Percentiles rank a stretch among this genome's conserved stretches.
Conservation (phyloP, 331 rosid genomes). For the Stylosanthes scabra region DNA sequence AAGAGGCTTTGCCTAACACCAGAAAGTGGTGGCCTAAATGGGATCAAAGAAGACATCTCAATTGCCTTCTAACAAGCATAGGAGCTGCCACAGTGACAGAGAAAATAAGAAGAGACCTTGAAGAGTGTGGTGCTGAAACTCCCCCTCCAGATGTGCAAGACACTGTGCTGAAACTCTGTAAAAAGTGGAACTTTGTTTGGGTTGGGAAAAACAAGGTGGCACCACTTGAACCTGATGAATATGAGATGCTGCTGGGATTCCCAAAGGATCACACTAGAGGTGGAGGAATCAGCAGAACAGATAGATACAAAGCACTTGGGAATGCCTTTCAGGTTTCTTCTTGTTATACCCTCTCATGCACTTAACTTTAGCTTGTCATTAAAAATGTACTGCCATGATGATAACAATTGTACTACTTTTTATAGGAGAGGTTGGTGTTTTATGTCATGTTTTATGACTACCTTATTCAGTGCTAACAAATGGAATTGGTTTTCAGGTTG, state of each 20-base stretch:
- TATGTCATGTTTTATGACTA: too few species aligned
- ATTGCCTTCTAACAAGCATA: slow-evolving; percentile 62
- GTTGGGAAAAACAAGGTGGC: slow-evolving; percentile 84
- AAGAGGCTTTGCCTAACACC: slow-evolving; percentile 74
- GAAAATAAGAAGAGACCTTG: slow-evolving; percentile 59
- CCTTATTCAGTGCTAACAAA: background rate
- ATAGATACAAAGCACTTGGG: slow-evolving; percentile 69
- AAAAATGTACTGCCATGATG: background rate
- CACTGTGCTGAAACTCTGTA: slow-evolving; percentile 55
- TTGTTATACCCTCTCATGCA: background rate
- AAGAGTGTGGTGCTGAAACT: slow-evolving; percentile 51
- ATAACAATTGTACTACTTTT: background rate
- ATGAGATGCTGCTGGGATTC: slow-evolving; percentile 75
- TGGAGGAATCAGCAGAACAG: slow-evolving; percentile 75
- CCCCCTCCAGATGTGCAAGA: slow-evolving; percentile 57
- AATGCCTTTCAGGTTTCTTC: slow-evolving; percentile 75
- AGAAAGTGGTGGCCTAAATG: slow-evolving; percentile 82
- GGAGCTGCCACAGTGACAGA: slow-evolving; percentile 60
- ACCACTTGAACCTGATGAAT: slow-evolving; percentile 78
- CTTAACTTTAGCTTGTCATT: background rate
- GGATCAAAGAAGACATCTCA: slow-evolving; percentile 66
- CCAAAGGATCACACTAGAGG: slow-evolving; percentile 87
- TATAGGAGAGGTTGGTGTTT: background rate
- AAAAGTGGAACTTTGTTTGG: slow-evolving; percentile 83
- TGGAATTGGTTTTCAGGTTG: slow-evolving; percentile 57